Evolutionary conservation across 176 grass and related monocot species (phyloP).

Genomic region (Oryza glaberrima): DNA sequence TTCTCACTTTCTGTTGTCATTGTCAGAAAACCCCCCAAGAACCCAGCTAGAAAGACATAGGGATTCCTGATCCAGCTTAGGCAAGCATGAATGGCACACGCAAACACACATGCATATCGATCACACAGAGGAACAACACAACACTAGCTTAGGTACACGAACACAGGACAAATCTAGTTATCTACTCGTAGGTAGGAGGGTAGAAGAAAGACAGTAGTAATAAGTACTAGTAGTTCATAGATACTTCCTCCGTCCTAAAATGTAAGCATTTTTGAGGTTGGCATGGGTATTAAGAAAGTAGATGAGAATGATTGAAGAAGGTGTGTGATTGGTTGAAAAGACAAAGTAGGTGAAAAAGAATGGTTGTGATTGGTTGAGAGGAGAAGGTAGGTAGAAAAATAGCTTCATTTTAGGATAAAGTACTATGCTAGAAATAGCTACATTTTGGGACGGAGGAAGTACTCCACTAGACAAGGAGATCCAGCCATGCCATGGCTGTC

Average conservation of each 20-base stretch:
- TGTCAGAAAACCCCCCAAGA: conserved; percentile 15
- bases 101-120: not conserved
- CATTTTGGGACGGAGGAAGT: too few species aligned
- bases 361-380: too few species aligned
- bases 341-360: too few species aligned
- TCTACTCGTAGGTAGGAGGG: not conserved
- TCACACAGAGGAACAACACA: not conserved
- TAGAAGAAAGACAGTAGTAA: not conserved
- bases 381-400: too few species aligned
- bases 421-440: too few species aligned
- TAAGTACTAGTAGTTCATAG: not conserved
- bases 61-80: conserved; percentile 39
- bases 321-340: too few species aligned
- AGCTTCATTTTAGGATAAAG: too few species aligned
- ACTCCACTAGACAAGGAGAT: not conserved
- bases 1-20: not conserved
- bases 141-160: not conserved
- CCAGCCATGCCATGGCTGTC: not conserved
- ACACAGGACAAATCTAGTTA: not conserved
- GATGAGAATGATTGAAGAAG: too few species aligned
- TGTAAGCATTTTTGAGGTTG: too few species aligned
- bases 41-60: not conserved
- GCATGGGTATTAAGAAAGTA: too few species aligned
- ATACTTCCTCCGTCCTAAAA: not conserved
- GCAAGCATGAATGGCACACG: not conserved